Percentiles rank a stretch among this genome's conserved stretches.
These are phyloP conservation scores for Entomortierella parvispora DNA, from an alignment of 192 early-diverging fungal species.

Conservation along the genomic window DNA sequence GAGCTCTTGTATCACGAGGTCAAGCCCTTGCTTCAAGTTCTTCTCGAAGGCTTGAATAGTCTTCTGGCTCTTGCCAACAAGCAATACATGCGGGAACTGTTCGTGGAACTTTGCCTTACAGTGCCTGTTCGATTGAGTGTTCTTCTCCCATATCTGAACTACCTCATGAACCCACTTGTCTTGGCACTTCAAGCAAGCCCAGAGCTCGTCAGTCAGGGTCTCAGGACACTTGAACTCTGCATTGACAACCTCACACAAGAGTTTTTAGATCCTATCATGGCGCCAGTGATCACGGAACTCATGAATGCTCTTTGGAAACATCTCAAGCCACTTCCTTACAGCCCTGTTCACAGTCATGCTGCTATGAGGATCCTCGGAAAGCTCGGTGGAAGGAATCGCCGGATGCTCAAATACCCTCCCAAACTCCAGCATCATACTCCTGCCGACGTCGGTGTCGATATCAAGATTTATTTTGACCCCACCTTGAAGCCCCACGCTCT, in stretches of 20 bases:
- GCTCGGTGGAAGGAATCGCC: constrained; percentile 96
- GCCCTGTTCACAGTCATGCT: constrained; percentile 80
- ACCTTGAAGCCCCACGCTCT: constrained; percentile 58
- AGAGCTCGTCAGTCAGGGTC: constrained; percentile 94
- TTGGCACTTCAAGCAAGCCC: constrained; percentile 90
- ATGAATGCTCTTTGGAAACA: constrained; percentile 96
- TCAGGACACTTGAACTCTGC: constrained; percentile 96
- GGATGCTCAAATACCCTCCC: constrained; percentile 81
- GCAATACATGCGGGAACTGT: constrained; percentile 91
- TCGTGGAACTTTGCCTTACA: constrained; percentile 96
- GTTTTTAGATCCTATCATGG: constrained; percentile 96
- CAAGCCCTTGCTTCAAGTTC: constrained; percentile 88
- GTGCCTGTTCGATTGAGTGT: constrained; percentile 96
- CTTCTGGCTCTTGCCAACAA: constrained; percentile 82
- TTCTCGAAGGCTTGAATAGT: constrained; percentile 92
- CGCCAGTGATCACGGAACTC: constrained; percentile 91
- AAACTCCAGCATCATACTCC: constrained; percentile 56
- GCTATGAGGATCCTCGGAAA: constrained; percentile 96
- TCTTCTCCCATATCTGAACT: constrained; percentile 90
- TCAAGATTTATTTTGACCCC: constrained; percentile 68
- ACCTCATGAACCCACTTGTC: constrained; percentile 96
- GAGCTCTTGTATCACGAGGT: constrained; percentile 97
- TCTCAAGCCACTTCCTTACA: constrained; percentile 88
- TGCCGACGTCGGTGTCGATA: constrained; percentile 66
- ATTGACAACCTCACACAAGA: constrained; percentile 98